These are phyloP conservation scores for Fusarium poae DNA, from an alignment of 2,329 filamentous ascomycete species.

Conservation along the genomic window DNA sequence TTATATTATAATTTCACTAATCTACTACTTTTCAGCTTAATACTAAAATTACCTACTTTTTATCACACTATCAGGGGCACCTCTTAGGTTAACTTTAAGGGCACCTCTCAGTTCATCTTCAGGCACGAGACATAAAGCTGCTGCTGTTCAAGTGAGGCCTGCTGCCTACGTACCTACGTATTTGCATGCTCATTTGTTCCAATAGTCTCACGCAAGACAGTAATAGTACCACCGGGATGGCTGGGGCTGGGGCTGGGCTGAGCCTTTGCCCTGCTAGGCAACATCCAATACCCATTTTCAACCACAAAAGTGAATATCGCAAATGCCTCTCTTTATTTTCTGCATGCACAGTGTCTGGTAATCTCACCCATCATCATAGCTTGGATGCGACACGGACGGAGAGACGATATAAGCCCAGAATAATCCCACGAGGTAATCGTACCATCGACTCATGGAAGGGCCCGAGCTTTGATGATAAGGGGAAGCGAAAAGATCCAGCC, in stretches of 20 bases:
- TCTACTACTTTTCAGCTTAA: too few species aligned
- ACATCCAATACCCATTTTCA: slow-evolving; percentile 17
- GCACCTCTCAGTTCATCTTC: too few species aligned
- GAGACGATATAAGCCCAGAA: slow-evolving; percentile 19
- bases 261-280: slow-evolving; percentile 24
- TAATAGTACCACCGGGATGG: slow-evolving; percentile 3
- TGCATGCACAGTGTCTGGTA: slow-evolving; percentile 29
- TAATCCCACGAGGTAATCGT: slow-evolving; percentile 32
- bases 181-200: slow-evolving; percentile 11
- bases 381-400: background rate
- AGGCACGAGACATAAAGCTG: slow-evolving; percentile 7
- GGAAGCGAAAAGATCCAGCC: too few species aligned
- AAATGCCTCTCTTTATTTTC: slow-evolving; percentile 1
- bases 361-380: background rate
- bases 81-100: too few species aligned
- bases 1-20: too few species aligned
- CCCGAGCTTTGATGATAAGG: slow-evolving; percentile 34
- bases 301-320: slow-evolving; percentile 7
- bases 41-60: too few species aligned
- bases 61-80: too few species aligned
- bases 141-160: slow-evolving; percentile 26
- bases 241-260: slow-evolving; percentile 34
- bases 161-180: background rate
- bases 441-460: slow-evolving; percentile 37
- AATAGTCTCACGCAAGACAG: slow-evolving; percentile 21